Base-by-base conservation (phyloP, 2,329 filamentous ascomycete species). In the Ciborinia camelliae region DNA sequence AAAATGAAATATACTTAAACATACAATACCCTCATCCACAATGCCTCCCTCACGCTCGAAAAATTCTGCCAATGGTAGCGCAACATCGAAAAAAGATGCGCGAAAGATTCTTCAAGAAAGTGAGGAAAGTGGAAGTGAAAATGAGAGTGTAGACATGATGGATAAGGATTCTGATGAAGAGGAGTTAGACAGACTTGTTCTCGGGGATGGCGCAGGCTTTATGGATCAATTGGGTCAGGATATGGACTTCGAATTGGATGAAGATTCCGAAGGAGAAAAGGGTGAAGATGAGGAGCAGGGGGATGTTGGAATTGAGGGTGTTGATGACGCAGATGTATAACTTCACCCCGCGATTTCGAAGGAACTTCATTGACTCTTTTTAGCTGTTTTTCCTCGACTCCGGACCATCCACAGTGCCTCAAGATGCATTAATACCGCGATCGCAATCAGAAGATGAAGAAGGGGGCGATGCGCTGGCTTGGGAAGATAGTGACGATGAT, bases 401-500 rank as follows among this genome's bases (percentile, higher is more conserved):
- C 75, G 74, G 73, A n/a, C 72, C 73, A 63, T 69, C 74, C 43
- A 63, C 66, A 35, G 62, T 69, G 30, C 68, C 70, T 32, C 23
- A 66, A n/a, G 65, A 62, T 57, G 65, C 68, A 47, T 65, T 74
- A 8, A 67, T 73, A 64, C 63, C 66, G 30, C 60, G 47, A 47
- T 15, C 47, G n/a, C 45, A 66, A 20, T 65, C 66, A 1, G 66
- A 71, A 14, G 77, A 78, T 2, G 76, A 80, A 28, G 74, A 76
- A 28, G 78, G 77, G 39, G 77, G 75, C 41, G 77, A 77, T 69
- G 80, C 81, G 26, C 82, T 88, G 3, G 90, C 87, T 1, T 99
- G 95, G 95, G 87, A 93, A 71, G 95, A 99, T 75, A 98, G 93
- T 76, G 95, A 99, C 72, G 95, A 99, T 74, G 95, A 98, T 74